phyloP scores from a whole-genome alignment of 2,329 filamentous ascomycete genomes.

The Apiospora sp. region DNA sequence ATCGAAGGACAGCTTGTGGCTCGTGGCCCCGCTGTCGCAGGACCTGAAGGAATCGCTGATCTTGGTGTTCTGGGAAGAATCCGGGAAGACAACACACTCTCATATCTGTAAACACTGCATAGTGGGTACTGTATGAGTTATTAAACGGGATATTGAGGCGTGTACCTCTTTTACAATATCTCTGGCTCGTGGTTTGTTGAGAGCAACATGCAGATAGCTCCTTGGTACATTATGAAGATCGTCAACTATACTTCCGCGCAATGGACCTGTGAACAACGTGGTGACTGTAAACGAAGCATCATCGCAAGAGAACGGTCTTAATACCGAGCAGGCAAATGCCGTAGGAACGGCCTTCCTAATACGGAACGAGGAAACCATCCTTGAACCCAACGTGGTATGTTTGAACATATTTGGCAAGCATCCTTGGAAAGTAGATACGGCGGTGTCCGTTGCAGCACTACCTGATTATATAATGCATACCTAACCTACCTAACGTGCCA shows the following conservation, averaged over 20 bases:
- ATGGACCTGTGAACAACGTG: not conserved
- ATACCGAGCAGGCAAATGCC: not conserved
- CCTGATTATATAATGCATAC: not conserved
- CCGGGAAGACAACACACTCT: conserved; percentile 76
- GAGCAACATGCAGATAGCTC: not conserved
- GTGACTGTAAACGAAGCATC: not conserved
- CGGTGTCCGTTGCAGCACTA: not conserved
- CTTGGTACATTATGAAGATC: not conserved
- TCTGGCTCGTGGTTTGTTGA: not conserved
- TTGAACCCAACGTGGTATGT: not conserved
- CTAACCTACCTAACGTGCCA: not conserved
- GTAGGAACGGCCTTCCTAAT: not conserved
- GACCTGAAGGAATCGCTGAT: conserved; percentile 58
- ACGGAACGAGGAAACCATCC: not conserved
- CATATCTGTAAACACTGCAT: conserved; percentile 52
- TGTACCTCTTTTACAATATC: not conserved
- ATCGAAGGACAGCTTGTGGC: conserved; percentile 72
- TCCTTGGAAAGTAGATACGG: not conserved
- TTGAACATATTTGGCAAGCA: not conserved
- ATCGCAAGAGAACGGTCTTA: not conserved
- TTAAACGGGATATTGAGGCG: not conserved
- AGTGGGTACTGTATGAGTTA: not conserved
- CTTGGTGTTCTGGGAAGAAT: conserved; percentile 72
- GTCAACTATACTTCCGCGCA: not conserved
- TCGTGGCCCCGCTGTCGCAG: conserved; percentile 76